Base-by-base conservation (phyloP, 305 asterid genomes). In the Solanum chacoense region DNA sequence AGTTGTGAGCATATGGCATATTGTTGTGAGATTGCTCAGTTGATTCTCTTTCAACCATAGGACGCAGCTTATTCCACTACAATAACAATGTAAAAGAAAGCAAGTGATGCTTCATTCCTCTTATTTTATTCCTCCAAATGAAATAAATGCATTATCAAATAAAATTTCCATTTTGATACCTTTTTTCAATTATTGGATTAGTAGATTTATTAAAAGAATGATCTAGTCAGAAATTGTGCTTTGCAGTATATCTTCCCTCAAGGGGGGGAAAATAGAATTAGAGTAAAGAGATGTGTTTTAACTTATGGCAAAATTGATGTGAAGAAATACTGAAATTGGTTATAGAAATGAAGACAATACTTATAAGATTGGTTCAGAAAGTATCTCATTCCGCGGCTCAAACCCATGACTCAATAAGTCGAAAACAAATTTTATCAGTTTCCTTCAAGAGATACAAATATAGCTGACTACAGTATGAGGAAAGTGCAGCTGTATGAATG, bases 1-100 rank as follows among this genome's bases (percentile, higher is more conserved):
- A 91, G 94, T 88, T 97, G 92, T 95, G 96, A 95, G 88, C 85
- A 71, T 67, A 34, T 80, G 38, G 13, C 86, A 80, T 31, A 42
- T 26, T 63, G 71, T 22, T 22, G 28, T 63, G 71, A 63, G 71
- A 22, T 22, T 37, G 32, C 28, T 38, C 71, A 29, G 78, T 72
- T 36, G 29, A 65, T 69, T 85, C 28, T 40, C 88, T n/a, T 72
- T 69, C n/a, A 86, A 31, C 36, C 84, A 72, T 29, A 28, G 40
- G 81, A 28, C 22, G 6, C 88, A 86, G n/a, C 32, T 81, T 45
- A 83, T 18, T 28, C 28, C 63, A 85, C 26, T 86, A 31, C 37
- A 86, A 86, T 71, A 28, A 86, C 71, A 71, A 69, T 38, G 38
- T 29, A 8, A 20, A 71, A 20, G 38, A 74, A 86, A 72, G 72